Conservation (phyloP, 306 rosid species). For the Malus fusca region DNA sequence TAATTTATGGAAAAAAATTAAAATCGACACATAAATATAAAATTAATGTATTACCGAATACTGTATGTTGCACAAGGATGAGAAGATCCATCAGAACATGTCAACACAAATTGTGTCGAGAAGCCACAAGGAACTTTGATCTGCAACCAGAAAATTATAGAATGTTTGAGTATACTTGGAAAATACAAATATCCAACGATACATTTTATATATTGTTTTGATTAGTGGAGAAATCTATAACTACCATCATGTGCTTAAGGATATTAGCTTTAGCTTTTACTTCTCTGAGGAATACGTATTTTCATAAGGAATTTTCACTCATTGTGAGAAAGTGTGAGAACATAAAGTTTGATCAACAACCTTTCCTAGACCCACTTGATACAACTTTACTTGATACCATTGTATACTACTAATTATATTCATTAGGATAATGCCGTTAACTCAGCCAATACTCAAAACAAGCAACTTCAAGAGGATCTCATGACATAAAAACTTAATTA, state of each 20-base stretch:
- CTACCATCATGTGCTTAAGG: background rate
- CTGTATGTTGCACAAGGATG: conserved; percentile 48
- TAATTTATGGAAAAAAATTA: background rate
- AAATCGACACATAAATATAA: background rate
- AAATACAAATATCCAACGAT: background rate
- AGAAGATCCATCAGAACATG: conserved; percentile 71
- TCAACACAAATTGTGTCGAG: conserved; percentile 75
- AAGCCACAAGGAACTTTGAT: conserved; percentile 84
- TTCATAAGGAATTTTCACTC: background rate
- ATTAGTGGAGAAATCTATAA: background rate
- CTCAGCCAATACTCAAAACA: background rate
- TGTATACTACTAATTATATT: background rate
- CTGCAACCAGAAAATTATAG: conserved; percentile 31
- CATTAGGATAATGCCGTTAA: background rate
- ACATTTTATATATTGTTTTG: background rate
- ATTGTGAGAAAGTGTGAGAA: background rate
- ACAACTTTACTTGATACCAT: background rate
- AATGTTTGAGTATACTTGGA: background rate
- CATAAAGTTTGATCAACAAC: background rate
- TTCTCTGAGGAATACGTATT: background rate
- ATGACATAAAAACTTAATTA: background rate
- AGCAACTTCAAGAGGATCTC: background rate
- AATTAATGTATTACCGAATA: conserved; percentile 52
- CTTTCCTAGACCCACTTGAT: background rate
- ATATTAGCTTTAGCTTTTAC: background rate